These are phyloP conservation scores for Ascosphaera pollenicola DNA, from an alignment of 2,329 filamentous ascomycete genomes.

Conservation along the genomic window DNA sequence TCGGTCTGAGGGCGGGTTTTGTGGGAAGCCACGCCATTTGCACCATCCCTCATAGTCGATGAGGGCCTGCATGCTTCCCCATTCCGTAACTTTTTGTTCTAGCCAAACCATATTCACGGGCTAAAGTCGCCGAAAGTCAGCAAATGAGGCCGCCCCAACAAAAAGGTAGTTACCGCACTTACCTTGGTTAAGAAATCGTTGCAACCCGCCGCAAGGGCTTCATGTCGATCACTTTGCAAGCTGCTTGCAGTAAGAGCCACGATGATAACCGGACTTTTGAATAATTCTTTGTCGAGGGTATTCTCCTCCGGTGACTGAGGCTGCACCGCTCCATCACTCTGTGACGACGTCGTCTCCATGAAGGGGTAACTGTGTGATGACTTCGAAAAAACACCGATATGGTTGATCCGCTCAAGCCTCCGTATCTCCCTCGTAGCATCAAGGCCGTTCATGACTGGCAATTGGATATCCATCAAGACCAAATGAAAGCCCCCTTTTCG, in stretches of 20 bases:
- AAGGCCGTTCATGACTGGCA: conserved; percentile 88
- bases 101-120: conserved; percentile 97
- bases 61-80: conserved; percentile 98
- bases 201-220: conserved; percentile 82
- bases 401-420: conserved; percentile 69
- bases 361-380: conserved; percentile 11
- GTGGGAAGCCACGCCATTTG: conserved; percentile 89
- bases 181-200: conserved; percentile 98
- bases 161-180: conserved; percentile 11
- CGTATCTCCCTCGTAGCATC: conserved; percentile 92
- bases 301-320: conserved; percentile 16
- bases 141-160: not conserved
- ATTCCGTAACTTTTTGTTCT: conserved; percentile 94
- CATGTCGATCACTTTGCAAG: conserved; percentile 83
- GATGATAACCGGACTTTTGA: conserved; percentile 95
- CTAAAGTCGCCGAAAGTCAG: conserved; percentile 23
- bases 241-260: conserved; percentile 89
- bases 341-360: not conserved
- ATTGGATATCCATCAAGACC: conserved; percentile 95
- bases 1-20: too few relatives aligned
- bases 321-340: conserved; percentile 6
- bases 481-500: conserved; percentile 79
- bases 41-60: conserved; percentile 98
- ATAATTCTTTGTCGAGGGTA: conserved; percentile 29
- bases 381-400: conserved; percentile 76